These are phyloP conservation scores for Pittosporum tobira DNA, from an alignment of 129 eudicot species.

Conservation along the genomic window DNA sequence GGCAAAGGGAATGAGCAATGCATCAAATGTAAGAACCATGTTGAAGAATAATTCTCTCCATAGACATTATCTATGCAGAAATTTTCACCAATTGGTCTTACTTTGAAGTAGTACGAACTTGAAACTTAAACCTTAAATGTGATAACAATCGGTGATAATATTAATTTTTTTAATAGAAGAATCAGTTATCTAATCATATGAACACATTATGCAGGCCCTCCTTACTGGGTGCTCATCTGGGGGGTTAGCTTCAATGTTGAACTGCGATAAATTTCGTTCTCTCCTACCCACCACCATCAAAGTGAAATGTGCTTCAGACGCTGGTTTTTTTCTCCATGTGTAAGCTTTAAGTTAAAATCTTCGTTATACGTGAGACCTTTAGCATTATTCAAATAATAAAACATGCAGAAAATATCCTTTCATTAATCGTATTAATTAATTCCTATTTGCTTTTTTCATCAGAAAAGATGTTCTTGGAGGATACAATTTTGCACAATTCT, in stretches of 20 bases:
- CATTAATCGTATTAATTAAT: not conserved
- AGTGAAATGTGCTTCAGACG: constrained; percentile 47
- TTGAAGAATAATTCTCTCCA: no score
- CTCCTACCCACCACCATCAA: constrained; percentile 26
- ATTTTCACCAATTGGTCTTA: no score
- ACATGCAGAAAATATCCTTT: no score
- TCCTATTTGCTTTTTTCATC: not conserved
- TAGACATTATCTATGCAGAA: no score
- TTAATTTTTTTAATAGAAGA: no score
- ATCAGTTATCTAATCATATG: no score
- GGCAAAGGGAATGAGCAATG: constrained; percentile 45
- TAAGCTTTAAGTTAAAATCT: constrained; percentile 17
- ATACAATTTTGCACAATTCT: constrained; percentile 33
- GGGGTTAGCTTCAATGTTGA: constrained; percentile 39
- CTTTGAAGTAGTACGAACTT: no score
- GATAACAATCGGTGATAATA: no score
- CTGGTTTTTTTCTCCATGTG: constrained; percentile 44
- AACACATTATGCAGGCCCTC: constrained; percentile 24
- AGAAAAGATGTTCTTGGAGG: constrained; percentile 43
- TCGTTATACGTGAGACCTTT: no score
- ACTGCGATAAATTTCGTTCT: constrained; percentile 38
- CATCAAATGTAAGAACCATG: constrained; percentile 39
- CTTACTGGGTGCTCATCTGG: constrained; percentile 52
- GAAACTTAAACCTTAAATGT: no score
- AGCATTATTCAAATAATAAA: no score